A percentile compares a stretch with the other conserved stretches of the same genome.
Conservation (phyloP, 1,139 yeast genomes). For the Lodderomyces elongisporus region DNA sequence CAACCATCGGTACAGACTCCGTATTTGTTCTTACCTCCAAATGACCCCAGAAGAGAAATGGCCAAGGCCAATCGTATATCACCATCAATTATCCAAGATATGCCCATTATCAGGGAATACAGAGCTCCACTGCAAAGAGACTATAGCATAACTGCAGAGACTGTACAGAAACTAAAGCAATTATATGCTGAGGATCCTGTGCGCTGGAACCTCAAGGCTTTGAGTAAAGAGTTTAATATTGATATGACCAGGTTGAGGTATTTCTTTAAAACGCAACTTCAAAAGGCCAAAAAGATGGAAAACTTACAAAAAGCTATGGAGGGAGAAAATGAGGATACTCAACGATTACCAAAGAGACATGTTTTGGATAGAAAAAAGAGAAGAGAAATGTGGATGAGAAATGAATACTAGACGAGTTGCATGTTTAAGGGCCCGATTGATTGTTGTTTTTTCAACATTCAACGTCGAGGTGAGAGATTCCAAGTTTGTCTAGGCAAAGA, state of each 20-base stretch:
- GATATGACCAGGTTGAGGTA: slow-evolving; percentile 11
- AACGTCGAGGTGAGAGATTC: too few relatives aligned
- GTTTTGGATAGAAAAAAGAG: slow-evolving; percentile 48
- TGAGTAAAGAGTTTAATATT: slow-evolving; percentile 57
- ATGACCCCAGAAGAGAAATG: slow-evolving; percentile 53
- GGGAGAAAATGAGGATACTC: slow-evolving; percentile 8
- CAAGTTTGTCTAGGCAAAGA: too few relatives aligned
- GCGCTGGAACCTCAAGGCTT: slow-evolving; percentile 59
- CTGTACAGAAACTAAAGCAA: slow-evolving; percentile 55
- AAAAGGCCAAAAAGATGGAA: slow-evolving; percentile 3
- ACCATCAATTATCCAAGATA: slow-evolving; percentile 41
- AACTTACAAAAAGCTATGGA: slow-evolving; percentile 5
- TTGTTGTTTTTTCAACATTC: too few relatives aligned
- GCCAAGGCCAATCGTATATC: slow-evolving; percentile 16
- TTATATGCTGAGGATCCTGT: slow-evolving; percentile 61
- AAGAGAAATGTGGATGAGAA: slow-evolving; percentile 58
- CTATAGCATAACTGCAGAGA: slow-evolving; percentile 58
- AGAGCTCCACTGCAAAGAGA: slow-evolving; percentile 34
- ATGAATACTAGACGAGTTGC: slow-evolving; percentile 17
- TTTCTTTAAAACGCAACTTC: slow-evolving; percentile 13
- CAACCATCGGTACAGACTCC: slow-evolving; percentile 50
- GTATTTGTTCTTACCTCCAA: slow-evolving; percentile 60
- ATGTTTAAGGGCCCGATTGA: too few relatives aligned
- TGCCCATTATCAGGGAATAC: slow-evolving; percentile 46
- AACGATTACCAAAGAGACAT: slow-evolving; percentile 4